Evolutionary conservation across 306 rosid species (phyloP).

Genomic region (Chamaecrista fasciculata): DNA sequence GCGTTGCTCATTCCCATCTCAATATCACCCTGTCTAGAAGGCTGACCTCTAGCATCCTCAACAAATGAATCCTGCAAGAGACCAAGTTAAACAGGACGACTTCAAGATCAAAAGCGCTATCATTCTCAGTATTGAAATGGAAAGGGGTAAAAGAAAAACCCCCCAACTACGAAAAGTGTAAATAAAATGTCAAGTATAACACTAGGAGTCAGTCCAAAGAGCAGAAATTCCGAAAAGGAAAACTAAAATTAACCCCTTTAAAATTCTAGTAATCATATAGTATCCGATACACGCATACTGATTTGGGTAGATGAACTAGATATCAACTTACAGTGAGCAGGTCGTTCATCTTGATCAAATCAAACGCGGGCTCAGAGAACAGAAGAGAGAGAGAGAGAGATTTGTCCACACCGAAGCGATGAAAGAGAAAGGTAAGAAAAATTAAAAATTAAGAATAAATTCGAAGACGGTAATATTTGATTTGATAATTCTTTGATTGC

Average conservation of each 20-base stretch:
- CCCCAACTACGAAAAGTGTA: neutral
- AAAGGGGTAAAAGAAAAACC: neutral
- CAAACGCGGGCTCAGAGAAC: neutral
- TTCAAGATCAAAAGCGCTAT: slow-evolving; percentile 25
- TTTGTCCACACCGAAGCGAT: neutral
- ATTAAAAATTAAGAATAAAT: neutral
- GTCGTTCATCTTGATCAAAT: slow-evolving; percentile 74
- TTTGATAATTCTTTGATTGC: slow-evolving; percentile 20
- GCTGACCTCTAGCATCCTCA: slow-evolving; percentile 53
- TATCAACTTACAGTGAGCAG: slow-evolving; percentile 68
- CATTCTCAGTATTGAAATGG: neutral
- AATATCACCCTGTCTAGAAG: slow-evolving; percentile 70
- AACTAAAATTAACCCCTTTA: neutral
- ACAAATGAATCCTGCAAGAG: slow-evolving; percentile 75
- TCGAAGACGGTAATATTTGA: slow-evolving; percentile 32
- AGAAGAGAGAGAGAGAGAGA: slow-evolving; percentile 11
- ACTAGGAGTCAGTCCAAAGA: neutral
- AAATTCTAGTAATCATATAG: slow-evolving; percentile 22
- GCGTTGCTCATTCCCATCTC: slow-evolving; percentile 70
- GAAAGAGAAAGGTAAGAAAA: slow-evolving; percentile 7
- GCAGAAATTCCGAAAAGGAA: neutral
- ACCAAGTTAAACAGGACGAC: slow-evolving; percentile 2
- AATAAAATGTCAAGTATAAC: slow-evolving; percentile 21
- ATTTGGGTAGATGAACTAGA: neutral
- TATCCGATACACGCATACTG: neutral